Conservation (phyloP, 768 basidiomycete species). For the Imleria badia region DNA sequence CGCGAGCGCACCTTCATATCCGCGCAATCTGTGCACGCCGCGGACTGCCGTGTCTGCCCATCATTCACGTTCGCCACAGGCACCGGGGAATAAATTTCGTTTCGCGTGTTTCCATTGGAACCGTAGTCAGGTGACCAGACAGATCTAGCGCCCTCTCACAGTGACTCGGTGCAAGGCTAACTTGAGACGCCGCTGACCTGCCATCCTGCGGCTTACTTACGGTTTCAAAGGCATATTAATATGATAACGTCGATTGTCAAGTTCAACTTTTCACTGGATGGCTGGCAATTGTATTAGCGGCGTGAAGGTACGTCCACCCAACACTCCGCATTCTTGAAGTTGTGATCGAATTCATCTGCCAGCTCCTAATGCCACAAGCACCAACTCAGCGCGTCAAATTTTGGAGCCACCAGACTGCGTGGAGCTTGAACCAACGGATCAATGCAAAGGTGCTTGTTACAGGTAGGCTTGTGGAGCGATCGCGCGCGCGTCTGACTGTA, state of each 20-base stretch:
- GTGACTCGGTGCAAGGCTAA: background rate
- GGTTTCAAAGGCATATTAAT: background rate
- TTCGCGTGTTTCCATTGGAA: slow-evolving; percentile 26
- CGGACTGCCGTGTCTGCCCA: slow-evolving; percentile 24
- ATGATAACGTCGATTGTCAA: background rate
- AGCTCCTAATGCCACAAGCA: background rate
- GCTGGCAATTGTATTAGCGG: background rate
- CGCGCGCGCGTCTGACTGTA: background rate
- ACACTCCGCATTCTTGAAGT: background rate
- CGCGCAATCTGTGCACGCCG: slow-evolving; percentile 27
- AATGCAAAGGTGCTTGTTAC: background rate
- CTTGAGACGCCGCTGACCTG: background rate
- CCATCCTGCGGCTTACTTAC: background rate
- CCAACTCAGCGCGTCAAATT: background rate
- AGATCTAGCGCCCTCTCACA: background rate
- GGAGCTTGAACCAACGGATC: background rate
- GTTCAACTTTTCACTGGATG: background rate
- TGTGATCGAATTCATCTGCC: background rate
- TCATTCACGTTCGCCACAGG: slow-evolving; percentile 30
- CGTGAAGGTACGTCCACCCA: background rate
- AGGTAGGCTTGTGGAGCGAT: slow-evolving; percentile 17
- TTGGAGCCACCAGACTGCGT: no score
- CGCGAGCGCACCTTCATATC: slow-evolving; percentile 29
- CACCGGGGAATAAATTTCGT: slow-evolving; percentile 25
- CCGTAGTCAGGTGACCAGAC: slow-evolving; percentile 16